Evolutionary conservation across 2,329 filamentous ascomycete species (phyloP).

Genomic region (Pseudogymnoascus sp.): DNA sequence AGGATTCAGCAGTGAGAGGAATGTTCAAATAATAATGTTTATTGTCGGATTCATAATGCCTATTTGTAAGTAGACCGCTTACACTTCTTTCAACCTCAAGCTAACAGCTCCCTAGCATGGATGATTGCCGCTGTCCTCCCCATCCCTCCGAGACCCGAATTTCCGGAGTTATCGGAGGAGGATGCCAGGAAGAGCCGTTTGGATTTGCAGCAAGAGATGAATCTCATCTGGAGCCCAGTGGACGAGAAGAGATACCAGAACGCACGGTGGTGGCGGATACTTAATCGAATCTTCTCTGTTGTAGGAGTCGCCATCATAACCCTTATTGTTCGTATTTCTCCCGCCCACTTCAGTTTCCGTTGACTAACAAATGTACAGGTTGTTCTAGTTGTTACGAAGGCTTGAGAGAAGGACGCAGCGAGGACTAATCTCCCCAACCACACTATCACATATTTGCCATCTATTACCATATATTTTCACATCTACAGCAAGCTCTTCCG

Average conservation of each 20-base stretch:
- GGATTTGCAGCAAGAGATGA: slow-evolving; percentile 23
- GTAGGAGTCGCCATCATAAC: slow-evolving; percentile 48
- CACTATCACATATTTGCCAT: background rate
- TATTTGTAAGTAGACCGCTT: slow-evolving; percentile 44
- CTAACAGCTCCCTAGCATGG: slow-evolving; percentile 51
- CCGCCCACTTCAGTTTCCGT: background rate
- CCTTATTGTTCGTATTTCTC: slow-evolving; percentile 36
- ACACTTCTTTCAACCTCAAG: slow-evolving; percentile 12
- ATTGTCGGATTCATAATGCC: slow-evolving; percentile 71
- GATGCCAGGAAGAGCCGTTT: slow-evolving; percentile 24
- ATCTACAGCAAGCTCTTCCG: background rate
- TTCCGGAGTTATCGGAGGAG: slow-evolving; percentile 42
- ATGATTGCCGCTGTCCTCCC: slow-evolving; percentile 70
- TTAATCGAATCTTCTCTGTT: slow-evolving; percentile 54
- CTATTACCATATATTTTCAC: slow-evolving; percentile 3
- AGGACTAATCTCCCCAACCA: background rate
- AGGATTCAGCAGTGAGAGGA: slow-evolving; percentile 56
- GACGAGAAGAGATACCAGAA: slow-evolving; percentile 39
- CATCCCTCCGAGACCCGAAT: slow-evolving; percentile 51
- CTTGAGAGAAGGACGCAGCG: background rate
- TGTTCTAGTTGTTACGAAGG: background rate
- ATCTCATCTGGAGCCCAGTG: slow-evolving; percentile 24
- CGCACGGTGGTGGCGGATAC: slow-evolving; percentile 56
- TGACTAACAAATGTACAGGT: background rate
- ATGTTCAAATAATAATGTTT: slow-evolving; percentile 69